Percentiles rank a stretch among this genome's conserved stretches.
Evolutionary conservation across 805 yeast genomes (phyloP).

Genomic region (Wickerhamiella occidentalis): DNA sequence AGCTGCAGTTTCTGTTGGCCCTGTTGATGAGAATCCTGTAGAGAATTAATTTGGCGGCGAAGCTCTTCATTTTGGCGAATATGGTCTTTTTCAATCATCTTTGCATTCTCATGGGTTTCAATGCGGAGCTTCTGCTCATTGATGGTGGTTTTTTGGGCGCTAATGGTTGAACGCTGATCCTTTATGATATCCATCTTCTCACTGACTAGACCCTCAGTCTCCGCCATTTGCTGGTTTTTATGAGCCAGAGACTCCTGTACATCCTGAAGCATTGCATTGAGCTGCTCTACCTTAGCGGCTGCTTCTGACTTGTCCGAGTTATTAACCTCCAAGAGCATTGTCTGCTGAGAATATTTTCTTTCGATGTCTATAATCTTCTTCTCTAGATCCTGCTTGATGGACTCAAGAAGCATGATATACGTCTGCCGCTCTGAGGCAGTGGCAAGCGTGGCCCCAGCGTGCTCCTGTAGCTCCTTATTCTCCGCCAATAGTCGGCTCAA

Average conservation of each 20-base stretch:
- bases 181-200: neutral
- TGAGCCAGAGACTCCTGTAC: neutral
- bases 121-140: conserved; percentile 7
- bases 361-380: neutral
- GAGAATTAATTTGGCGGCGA: neutral
- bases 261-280: neutral
- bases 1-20: neutral
- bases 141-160: neutral
- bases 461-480: neutral
- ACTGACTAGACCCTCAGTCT: conserved; percentile 4
- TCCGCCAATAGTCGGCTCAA: neutral
- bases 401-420: neutral
- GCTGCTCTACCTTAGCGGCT: neutral
- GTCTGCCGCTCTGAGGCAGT: neutral
- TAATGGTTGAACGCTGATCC: neutral
- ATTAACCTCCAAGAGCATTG: neutral
- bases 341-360: neutral
- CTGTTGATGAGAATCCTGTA: neutral
- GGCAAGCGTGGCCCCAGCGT: neutral
- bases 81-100: conserved; percentile 8
- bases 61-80: conserved; percentile 6
- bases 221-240: neutral
- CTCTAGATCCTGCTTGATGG: neutral
- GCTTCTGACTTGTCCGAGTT: neutral
- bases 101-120: conserved; percentile 3